Percentiles rank a stretch among this genome's conserved stretches.
phyloP scores from a whole-genome alignment of 2,329 filamentous ascomycete genomes.

The Blastomyces silverae region DNA sequence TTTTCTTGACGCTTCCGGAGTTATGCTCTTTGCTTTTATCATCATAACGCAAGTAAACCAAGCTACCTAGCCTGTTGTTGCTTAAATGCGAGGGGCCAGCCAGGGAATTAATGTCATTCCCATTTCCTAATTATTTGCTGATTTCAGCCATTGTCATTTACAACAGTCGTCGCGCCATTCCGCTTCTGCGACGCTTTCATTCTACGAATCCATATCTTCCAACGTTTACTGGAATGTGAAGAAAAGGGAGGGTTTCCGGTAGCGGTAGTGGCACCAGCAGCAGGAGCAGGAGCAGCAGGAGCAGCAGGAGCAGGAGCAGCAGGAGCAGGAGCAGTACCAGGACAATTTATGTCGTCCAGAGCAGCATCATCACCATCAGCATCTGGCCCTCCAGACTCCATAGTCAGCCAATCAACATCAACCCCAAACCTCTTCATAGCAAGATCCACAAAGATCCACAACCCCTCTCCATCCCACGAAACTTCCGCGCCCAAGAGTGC shows the following conservation, averaged over 20 bases:
- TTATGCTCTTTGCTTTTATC: background rate
- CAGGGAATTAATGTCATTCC: background rate
- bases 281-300: background rate
- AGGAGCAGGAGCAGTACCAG: background rate
- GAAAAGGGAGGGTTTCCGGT: background rate
- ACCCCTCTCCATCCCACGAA: conserved; percentile 41
- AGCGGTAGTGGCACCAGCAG: too few species aligned
- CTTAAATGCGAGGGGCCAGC: background rate
- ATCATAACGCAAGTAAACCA: background rate
- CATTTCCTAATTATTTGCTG: background rate
- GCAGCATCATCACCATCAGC: background rate
- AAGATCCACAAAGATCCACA: conserved; percentile 39
- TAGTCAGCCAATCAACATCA: conserved; percentile 6
- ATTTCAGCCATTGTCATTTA: background rate
- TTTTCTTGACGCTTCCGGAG: background rate
- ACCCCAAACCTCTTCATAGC: conserved; percentile 25
- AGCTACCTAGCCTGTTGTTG: background rate
- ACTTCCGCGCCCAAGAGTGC: conserved; percentile 35
- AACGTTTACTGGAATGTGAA: background rate
- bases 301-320: too few species aligned
- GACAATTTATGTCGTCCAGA: background rate
- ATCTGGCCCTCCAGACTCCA: background rate
- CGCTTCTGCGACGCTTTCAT: background rate
- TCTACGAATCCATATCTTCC: conserved; percentile 6
- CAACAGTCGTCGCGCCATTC: too few species aligned